Percentiles rank a stretch among this genome's conserved stretches.
phyloP scores from a whole-genome alignment of 1,139 yeast species.

The Pichia sp. region DNA sequence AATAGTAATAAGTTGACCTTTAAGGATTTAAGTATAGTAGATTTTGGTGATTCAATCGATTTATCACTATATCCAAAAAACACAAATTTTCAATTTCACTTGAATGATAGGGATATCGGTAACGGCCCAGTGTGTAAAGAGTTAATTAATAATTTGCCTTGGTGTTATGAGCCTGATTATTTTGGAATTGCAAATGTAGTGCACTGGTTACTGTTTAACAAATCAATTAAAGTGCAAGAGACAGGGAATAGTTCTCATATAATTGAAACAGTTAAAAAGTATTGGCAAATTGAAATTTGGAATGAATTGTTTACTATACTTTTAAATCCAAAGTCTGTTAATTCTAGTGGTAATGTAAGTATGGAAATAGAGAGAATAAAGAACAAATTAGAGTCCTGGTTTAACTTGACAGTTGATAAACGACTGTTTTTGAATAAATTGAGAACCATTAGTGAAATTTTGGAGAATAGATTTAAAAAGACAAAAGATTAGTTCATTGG shows the following conservation, averaged over 20 bases:
- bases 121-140: constrained; percentile 54
- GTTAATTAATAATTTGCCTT: constrained; percentile 54
- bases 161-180: constrained; percentile 83
- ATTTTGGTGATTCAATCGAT: constrained; percentile 81
- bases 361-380: constrained; percentile 7
- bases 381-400: constrained; percentile 22
- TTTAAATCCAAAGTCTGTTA: constrained; percentile 45
- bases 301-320: constrained; percentile 53
- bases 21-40: constrained; percentile 54
- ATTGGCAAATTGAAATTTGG: constrained; percentile 80
- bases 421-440: constrained; percentile 17
- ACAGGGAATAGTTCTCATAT: constrained; percentile 33
- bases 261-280: constrained; percentile 51
- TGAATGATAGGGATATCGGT: constrained; percentile 54
- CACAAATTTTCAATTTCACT: constrained; percentile 39
- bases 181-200: constrained; percentile 74
- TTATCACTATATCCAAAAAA: constrained; percentile 47
- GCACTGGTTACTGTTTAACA: constrained; percentile 67
- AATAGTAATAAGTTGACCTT: constrained; percentile 12
- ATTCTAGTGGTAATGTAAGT: constrained; percentile 16
- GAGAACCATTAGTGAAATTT: constrained; percentile 13
- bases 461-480: constrained; percentile 14
- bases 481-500: not conserved
- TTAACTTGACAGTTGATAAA: constrained; percentile 18
- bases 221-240: constrained; percentile 42